Evolutionary conservation across 148 eudicot species (phyloP), one percentile per base, ranked within the genome.

Genomic region (Cornus suecica): DNA sequence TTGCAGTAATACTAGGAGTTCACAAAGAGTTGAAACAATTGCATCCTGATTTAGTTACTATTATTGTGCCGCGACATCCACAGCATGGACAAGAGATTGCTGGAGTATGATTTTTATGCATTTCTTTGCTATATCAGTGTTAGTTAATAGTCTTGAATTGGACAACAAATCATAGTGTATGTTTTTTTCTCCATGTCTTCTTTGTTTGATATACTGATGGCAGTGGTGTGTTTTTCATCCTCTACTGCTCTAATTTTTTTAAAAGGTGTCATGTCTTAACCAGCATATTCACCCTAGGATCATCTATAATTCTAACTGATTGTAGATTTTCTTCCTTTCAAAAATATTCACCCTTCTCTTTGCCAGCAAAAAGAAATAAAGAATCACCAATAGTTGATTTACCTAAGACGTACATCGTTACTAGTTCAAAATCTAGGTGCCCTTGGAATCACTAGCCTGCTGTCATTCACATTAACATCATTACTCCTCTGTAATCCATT

Each of bases 41-140:
- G 69, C 76, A 84, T 84, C 86, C 90, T 67, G 84, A 89, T 74
- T 41, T 91, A 45, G 74, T 96, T 72, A 86, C 93, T 4, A 83
- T 93, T 80, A 72, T 96, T 42, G 92, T 86, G 70, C 98, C 97
- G 23, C 97, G 99, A 8, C 88, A 93, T 84, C 95, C 97, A 48
- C 78, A 78, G 65, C 88, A 83, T 80, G 97, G 92, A 68, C 81
- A 28, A 70, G 83, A 86, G 72, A 84, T 93, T 83, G 85, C 90
- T 65, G 65, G 68, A 81, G 99, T 93, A 90, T 74, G 83, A 78
- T 69, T 81, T 29, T 48, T 41, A 37, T 71, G 31, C 77, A 25
- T 27, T 71, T 37, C 9, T 54, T 54, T 73, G 51, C 15, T n/a
- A 11, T 56, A 23, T 18, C 41, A 42, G 58, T 31, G 28, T 56